These are phyloP conservation scores for Aspergillus sp. DNA, from an alignment of 2,329 filamentous ascomycete species.

Conservation along the genomic window DNA sequence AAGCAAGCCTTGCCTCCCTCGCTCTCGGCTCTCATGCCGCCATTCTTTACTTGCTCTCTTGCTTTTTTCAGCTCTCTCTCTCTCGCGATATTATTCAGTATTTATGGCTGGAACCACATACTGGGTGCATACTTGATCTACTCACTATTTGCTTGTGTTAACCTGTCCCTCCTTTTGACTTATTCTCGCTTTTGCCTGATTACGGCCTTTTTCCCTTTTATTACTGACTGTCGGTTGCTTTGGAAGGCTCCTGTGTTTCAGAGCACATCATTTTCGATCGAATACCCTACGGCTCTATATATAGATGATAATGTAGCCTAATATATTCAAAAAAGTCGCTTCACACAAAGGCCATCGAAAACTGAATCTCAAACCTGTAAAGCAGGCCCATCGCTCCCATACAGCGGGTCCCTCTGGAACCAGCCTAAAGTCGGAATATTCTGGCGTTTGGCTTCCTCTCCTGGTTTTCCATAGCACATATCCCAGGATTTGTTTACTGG, in stretches of 20 bases:
- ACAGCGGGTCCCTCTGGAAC: constrained; percentile 66
- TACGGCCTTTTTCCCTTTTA: constrained; percentile 7
- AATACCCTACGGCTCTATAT: constrained; percentile 22
- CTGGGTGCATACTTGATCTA: not conserved
- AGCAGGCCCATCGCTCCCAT: constrained; percentile 60
- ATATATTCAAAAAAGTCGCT: constrained; percentile 1
- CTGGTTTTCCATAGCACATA: constrained; percentile 70
- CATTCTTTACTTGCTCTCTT: not conserved
- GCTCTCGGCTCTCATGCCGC: not conserved
- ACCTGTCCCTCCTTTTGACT: not conserved
- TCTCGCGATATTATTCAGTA: constrained; percentile 1
- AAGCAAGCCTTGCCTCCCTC: not conserved
- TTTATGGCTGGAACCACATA: constrained; percentile 15
- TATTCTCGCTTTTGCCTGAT: not conserved
- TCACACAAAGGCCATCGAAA: not conserved
- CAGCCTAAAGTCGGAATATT: constrained; percentile 57
- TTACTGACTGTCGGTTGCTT: not conserved
- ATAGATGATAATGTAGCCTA: constrained; percentile 20
- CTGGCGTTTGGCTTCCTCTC: constrained; percentile 59
- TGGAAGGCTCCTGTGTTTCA: constrained; percentile 1
- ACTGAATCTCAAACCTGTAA: constrained; percentile 40
- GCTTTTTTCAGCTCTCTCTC: not conserved
- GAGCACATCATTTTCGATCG: not conserved
- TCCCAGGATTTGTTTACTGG: constrained; percentile 64
- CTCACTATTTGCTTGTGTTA: not conserved